A percentile compares a stretch with the other conserved stretches of the same genome.
phyloP scores from a whole-genome alignment of 2,329 filamentous ascomycete genomes.

The Penicillium olsonii region DNA sequence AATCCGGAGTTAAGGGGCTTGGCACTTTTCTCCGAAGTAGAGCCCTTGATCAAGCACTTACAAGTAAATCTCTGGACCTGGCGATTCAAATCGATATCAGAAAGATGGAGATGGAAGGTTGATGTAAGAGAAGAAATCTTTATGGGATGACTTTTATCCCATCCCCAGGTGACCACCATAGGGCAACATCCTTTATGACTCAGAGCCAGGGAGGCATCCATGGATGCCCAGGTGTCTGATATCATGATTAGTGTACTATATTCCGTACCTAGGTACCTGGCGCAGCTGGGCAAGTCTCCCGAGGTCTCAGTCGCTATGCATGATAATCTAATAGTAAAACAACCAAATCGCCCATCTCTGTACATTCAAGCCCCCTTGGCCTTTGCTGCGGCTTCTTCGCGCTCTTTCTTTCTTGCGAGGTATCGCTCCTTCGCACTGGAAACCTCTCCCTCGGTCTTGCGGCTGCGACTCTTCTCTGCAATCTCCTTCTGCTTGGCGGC shows the following conservation, averaged over 20 bases:
- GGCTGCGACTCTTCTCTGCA: slow-evolving; percentile 59
- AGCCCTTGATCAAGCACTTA: not conserved
- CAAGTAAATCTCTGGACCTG: not conserved
- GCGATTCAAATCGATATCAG: not conserved
- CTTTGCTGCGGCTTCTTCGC: slow-evolving; percentile 40
- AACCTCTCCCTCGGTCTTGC: slow-evolving; percentile 60
- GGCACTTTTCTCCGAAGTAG: slow-evolving; percentile 7
- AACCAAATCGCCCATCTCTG: not conserved
- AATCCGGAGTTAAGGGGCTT: slow-evolving; percentile 10
- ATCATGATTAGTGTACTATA: no score
- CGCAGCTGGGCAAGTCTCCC: no score
- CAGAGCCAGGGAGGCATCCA: not conserved
- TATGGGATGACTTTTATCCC: no score
- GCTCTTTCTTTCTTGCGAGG: slow-evolving; percentile 60
- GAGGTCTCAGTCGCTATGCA: slow-evolving; percentile 5
- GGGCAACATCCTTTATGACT: not conserved
- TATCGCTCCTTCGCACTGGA: slow-evolving; percentile 63
- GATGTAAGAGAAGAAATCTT: not conserved
- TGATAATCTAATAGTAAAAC: slow-evolving; percentile 4
- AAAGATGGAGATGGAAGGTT: not conserved
- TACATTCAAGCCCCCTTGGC: slow-evolving; percentile 6
- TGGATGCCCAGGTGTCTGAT: not conserved
- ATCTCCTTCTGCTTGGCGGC: slow-evolving; percentile 55
- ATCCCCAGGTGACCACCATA: no score
- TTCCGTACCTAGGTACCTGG: no score